Evolutionary conservation across 352 stramenopile species (phyloP), one percentile per base, ranked within the genome.

Genomic region (Phytophthora podocarpi): DNA sequence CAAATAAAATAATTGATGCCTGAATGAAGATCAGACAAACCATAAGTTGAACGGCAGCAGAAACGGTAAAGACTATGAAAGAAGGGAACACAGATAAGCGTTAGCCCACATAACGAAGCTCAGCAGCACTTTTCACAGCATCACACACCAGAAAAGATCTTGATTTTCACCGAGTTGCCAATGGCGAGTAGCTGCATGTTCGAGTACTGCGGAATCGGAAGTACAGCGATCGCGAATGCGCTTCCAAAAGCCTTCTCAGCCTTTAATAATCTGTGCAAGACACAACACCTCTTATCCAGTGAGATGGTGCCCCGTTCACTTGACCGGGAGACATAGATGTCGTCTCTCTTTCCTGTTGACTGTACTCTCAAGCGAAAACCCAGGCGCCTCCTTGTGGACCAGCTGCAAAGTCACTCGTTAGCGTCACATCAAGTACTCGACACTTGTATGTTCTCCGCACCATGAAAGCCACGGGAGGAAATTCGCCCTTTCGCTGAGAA

Each of bases 401-500:
- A 87, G 37, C 77, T 87, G 11, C 7, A 62, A 24, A 2, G 21
- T 12, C 5, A 36, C 3, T 61, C 0, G 40, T 69, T 24, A 60
- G 15, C 27, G 36, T 35, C 8, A 2, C 9, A 51, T 21, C 0
- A 28, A 39, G 12, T 5, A 39, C 18, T 52, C 4, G 11, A 52
- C n/a, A 32, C 18, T n/a, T 12, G 18, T 18, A 36, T 32, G 20
- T 18, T 21, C 0, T 47, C 11, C 13, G 9, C 36, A 89, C 82
- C 74, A 87, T 85, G 53, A 90, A 92, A 7, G 82, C 80, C 4
- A 89, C 77, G 9, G 82, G 80, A 23, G 82, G 80, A 39, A 85
- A 92, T 42, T 79, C 72, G 13, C 72, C 72, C 53, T 89, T 88
- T 35, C 70, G 72, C 67, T 92, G 82, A 39, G 82, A 88, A 24